phyloP scores from a whole-genome alignment of 192 early-diverging fungal species.

The Coemansia sp. region DNA sequence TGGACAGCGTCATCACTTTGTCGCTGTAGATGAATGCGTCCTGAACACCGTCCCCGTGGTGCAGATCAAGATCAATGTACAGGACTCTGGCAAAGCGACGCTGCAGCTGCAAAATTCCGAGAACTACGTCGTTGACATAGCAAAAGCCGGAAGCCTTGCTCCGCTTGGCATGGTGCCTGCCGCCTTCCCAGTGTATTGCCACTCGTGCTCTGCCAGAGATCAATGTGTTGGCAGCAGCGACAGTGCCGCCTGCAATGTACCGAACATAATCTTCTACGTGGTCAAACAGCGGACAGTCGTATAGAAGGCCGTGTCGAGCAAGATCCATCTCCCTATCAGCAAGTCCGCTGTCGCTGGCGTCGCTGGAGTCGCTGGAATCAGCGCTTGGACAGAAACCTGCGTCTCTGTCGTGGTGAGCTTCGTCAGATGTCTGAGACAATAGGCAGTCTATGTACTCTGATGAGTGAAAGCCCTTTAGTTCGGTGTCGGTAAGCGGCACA shows the following conservation, averaged over 20 bases:
- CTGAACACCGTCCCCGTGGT: constrained; percentile 98
- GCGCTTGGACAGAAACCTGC: constrained; percentile 1
- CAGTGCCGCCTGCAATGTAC: constrained; percentile 45
- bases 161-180: constrained; percentile 90
- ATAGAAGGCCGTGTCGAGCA: constrained; percentile 34
- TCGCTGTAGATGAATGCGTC: constrained; percentile 92
- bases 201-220: constrained; percentile 13
- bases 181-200: constrained; percentile 95
- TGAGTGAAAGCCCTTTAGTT: constrained; percentile 38
- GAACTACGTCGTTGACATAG: constrained; percentile 97
- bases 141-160: constrained; percentile 93
- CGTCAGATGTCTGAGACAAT: neutral
- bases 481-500: constrained; percentile 11
- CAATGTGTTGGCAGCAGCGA: constrained; percentile 33
- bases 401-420: neutral
- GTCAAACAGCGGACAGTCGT: constrained; percentile 47
- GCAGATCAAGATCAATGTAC: constrained; percentile 96
- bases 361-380: neutral
- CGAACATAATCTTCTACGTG: constrained; percentile 34
- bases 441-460: constrained; percentile 33
- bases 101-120: constrained; percentile 84
- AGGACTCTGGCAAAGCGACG: constrained; percentile 80
- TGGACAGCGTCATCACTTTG: constrained; percentile 93
- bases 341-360: neutral
- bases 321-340: constrained; percentile 1